Conservation (phyloP, 2,329 filamentous ascomycete genomes). For the Monilinia vaccinii-corymbosi region DNA sequence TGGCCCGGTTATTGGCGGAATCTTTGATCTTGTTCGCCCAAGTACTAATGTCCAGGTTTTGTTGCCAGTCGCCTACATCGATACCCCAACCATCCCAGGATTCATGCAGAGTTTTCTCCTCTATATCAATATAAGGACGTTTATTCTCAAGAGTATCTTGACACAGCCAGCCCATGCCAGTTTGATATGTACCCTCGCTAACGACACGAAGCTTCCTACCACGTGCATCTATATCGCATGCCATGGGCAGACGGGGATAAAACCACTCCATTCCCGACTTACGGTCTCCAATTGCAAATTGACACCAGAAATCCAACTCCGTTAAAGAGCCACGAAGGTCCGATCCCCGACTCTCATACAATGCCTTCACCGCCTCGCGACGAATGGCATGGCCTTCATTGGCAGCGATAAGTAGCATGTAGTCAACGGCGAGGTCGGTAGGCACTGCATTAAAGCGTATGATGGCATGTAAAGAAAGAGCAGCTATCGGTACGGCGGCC, state of each 20-base stretch:
- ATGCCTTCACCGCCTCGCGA: constrained; percentile 53
- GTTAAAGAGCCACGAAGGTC: constrained; percentile 76
- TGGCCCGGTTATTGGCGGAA: constrained; percentile 11
- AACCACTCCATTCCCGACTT: constrained; percentile 89
- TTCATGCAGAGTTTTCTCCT: constrained; percentile 57
- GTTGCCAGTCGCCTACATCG: constrained; percentile 50
- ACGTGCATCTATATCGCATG: constrained; percentile 56
- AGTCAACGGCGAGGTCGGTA: constrained; percentile 61
- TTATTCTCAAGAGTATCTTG: constrained; percentile 45
- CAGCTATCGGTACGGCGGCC: constrained; percentile 63
- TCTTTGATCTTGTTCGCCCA: constrained; percentile 31
- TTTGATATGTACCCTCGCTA: constrained; percentile 69
- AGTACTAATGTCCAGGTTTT: constrained; percentile 32
- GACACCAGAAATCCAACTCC: constrained; percentile 93
- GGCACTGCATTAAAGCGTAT: constrained; percentile 65
- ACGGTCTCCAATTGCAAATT: constrained; percentile 85
- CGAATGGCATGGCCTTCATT: constrained; percentile 78
- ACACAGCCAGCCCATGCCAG: constrained; percentile 69
- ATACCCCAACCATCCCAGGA: constrained; percentile 60
- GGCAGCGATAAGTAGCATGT: constrained; percentile 73
- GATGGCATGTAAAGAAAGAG: constrained; percentile 74
- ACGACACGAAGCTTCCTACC: constrained; percentile 66
- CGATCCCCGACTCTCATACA: constrained; percentile 59
- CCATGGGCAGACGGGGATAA: constrained; percentile 65
- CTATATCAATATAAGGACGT: constrained; percentile 35